Percentiles rank a stretch among this genome's conserved stretches.
Conservation (phyloP, 129 eudicot genomes). For the Centrapalus pauciflorus region DNA sequence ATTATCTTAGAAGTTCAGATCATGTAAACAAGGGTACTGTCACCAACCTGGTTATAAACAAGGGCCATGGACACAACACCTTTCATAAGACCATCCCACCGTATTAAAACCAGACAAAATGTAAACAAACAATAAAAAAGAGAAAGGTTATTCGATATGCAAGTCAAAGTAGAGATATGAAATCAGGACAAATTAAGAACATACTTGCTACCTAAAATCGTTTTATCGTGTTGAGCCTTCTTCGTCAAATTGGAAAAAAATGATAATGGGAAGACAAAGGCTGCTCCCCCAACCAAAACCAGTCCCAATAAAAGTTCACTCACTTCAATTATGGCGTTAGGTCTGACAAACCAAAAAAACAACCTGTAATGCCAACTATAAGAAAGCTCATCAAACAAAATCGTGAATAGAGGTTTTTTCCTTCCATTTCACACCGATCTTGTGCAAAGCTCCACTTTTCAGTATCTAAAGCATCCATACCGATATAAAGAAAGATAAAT, state of each 20-base stretch:
- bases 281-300: conserved; percentile 61
- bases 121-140: background rate
- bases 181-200: conserved; percentile 15
- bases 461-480: conserved; percentile 90
- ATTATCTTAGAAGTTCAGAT: background rate
- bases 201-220: conserved; percentile 55
- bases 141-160: background rate
- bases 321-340: conserved; percentile 45
- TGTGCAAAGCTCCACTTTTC: conserved; percentile 70
- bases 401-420: background rate
- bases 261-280: conserved; percentile 69
- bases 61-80: conserved; percentile 99
- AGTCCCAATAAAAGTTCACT: conserved; percentile 50
- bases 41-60: conserved; percentile 88
- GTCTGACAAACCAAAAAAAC: conserved; percentile 37
- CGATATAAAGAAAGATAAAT: conserved; percentile 76
- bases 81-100: conserved; percentile 99
- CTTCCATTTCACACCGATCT: conserved; percentile 43
- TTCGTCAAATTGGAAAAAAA: conserved; percentile 52
- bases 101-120: conserved; percentile 47
- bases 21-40: conserved; percentile 2
- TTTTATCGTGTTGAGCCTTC: conserved; percentile 35
- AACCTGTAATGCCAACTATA: background rate
- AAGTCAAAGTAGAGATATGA: conserved; percentile 1
- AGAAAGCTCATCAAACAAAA: background rate